These are phyloP conservation scores for Fusarium pseudocircinatum DNA, from an alignment of 2,329 filamentous ascomycete genomes.

Conservation along the genomic window DNA sequence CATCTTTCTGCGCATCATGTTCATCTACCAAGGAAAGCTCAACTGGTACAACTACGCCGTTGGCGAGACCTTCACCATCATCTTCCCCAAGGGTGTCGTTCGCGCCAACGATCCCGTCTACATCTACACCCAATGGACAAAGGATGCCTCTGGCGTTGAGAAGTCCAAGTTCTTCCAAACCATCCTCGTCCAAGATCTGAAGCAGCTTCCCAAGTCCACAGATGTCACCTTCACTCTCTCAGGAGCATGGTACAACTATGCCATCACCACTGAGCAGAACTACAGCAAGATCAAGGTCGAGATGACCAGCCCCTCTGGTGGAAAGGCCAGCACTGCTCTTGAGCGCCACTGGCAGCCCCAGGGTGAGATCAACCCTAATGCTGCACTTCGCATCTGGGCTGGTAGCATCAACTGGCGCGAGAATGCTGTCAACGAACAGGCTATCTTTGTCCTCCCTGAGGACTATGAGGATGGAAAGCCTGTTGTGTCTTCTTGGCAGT, in stretches of 20 bases:
- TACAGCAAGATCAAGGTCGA: neutral
- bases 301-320: too few relatives aligned
- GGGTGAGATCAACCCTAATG: neutral
- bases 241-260: rapidly evolving
- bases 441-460: too few relatives aligned
- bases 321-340: neutral
- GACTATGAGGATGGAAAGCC: too few relatives aligned
- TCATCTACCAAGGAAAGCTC: neutral
- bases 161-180: neutral
- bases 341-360: rapidly evolving
- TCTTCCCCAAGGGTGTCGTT: neutral
- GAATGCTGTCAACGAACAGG: too few relatives aligned
- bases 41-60: rapidly evolving
- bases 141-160: too few relatives aligned
- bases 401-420: too few relatives aligned
- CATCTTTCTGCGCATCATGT: rapidly evolving
- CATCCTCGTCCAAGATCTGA: rapidly evolving
- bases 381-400: neutral
- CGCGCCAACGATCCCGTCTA: rapidly evolving
- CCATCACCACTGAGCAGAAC: neutral
- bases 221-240: neutral
- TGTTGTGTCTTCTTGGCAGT: too few relatives aligned
- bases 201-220: rapidly evolving
- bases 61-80: neutral
- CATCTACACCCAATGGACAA: neutral